phyloP scores from a whole-genome alignment of 2,329 filamentous ascomycete genomes.

The Diplodia scrobiculata region DNA sequence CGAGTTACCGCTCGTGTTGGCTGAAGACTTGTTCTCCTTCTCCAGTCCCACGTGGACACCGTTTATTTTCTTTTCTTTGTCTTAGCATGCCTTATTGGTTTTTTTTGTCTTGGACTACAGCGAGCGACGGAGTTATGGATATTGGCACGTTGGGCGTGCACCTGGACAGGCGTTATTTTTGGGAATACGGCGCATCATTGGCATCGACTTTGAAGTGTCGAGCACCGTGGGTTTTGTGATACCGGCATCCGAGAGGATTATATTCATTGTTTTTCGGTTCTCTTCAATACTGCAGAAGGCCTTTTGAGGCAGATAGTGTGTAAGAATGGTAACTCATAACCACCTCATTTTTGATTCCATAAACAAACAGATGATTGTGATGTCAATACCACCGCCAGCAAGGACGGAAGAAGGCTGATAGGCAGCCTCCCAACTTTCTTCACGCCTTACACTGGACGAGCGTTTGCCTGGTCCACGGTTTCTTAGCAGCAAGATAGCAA shows the following conservation, averaged over 20 bases:
- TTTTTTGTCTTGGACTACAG: not conserved
- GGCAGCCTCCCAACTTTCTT: not conserved
- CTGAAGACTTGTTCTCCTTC: not conserved
- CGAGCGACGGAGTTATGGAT: slow-evolving; percentile 11
- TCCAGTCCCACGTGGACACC: not conserved
- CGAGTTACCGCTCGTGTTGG: not conserved
- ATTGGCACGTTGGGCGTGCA: not conserved
- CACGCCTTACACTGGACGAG: not conserved
- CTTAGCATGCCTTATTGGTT: not conserved
- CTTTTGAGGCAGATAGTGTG: slow-evolving; percentile 5
- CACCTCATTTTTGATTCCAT: slow-evolving; percentile 8
- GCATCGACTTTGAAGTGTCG: slow-evolving; percentile 7
- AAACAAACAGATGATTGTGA: not conserved
- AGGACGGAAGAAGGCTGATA: not conserved
- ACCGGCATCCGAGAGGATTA: slow-evolving; percentile 23
- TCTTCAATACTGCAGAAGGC: slow-evolving; percentile 1
- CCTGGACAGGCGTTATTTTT: slow-evolving; percentile 6
- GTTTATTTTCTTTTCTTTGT: not conserved
- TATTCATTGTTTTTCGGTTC: slow-evolving; percentile 9
- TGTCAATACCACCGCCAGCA: not conserved
- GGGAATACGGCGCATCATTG: slow-evolving; percentile 2
- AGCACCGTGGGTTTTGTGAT: slow-evolving; percentile 4
- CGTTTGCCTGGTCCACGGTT: not conserved
- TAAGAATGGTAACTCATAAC: slow-evolving; percentile 11
- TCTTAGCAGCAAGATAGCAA: not conserved